Base-by-base conservation (phyloP, 2,329 filamentous ascomycete species). In the Aspergillus jensenii region DNA sequence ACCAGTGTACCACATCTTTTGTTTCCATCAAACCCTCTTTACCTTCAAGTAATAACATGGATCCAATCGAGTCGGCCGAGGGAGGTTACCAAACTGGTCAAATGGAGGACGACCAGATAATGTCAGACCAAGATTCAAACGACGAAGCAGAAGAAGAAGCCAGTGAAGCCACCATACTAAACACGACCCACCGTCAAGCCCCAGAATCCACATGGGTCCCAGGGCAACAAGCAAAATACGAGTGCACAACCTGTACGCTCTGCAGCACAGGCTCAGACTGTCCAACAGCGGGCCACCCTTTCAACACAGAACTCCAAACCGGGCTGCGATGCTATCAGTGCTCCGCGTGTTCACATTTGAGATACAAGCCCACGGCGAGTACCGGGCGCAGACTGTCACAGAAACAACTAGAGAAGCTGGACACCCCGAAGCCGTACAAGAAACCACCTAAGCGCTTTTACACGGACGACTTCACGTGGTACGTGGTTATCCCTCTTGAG, bases 401-500 rank as follows among this genome's bases (percentile, higher is more conserved):
- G 27, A 31, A 31, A 31, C 27, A 31, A 31, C 27, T 31, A 11
- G 27, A 31, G 27, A 1, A 31, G 27, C 27, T n/a, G 15, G 45
- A 48, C 27, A 7, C 9, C 12, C 46, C 46, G 5, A 49, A 19
- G 9, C 21, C 37, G 21, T 54, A 50, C 46, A 19, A 40, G 23
- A 17, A 39, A 6, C 46, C 45, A 3, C 7, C n/a, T 11, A 4
- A 7, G 4, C 31, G 27, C 39, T 8, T 50, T 27, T 43, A 44
- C 31, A 8, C 27, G 8, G 11, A 25, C 8, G 19, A 40, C 3
- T 11, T 7, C 27, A 51, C 41, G 19, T 58, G 52, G 55, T 60
- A 55, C 41, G 51, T 60, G 21, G 43, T 58, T 31, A 45, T 60
- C 44, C 59, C 59, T 23, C 15, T 58, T 3, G 54, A 52, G 8